Percentiles rank a stretch among this genome's conserved stretches.
Evolutionary conservation across 75 land plant genomes (phyloP).

Genomic region (Adiantum capillusveneris): DNA sequence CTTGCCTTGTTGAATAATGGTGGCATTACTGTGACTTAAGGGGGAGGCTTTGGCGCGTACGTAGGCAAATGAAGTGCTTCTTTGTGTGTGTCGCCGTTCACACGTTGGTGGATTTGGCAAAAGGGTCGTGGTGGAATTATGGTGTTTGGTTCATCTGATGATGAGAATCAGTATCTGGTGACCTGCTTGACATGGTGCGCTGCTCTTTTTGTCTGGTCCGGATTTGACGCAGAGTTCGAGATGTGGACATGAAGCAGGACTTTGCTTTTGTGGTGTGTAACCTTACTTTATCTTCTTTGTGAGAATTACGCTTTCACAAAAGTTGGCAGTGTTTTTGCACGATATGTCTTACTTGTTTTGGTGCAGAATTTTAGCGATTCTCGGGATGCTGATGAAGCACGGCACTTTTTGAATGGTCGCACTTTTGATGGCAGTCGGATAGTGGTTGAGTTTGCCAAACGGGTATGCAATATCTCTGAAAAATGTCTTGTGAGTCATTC

Average conservation of each 20-base stretch:
- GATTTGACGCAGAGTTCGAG: slow-evolving; percentile 98
- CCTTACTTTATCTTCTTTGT: slow-evolving; percentile 2
- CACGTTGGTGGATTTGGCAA: slow-evolving; percentile 32
- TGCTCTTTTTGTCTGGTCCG: slow-evolving; percentile 80
- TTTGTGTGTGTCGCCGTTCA: slow-evolving; percentile 59
- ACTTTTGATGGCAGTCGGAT: slow-evolving; percentile 86
- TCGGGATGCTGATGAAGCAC: slow-evolving; percentile 98
- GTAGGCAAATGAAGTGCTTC: slow-evolving; percentile 38
- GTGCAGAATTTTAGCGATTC: slow-evolving; percentile 86
- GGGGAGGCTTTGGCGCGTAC: slow-evolving; percentile 68
- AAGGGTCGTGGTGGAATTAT: slow-evolving; percentile 55
- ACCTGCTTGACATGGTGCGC: slow-evolving; percentile 76
- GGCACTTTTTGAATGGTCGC: slow-evolving; percentile 70
- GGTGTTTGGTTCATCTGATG: slow-evolving; percentile 86
- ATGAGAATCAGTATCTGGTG: slow-evolving; percentile 60
- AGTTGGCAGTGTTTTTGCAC: background rate
- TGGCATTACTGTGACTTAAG: slow-evolving; percentile 54
- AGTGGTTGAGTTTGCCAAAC: slow-evolving; percentile 84
- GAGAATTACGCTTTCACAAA: no score
- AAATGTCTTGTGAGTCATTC: no score
- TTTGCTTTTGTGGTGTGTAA: slow-evolving; percentile 89
- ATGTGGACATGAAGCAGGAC: slow-evolving; percentile 99
- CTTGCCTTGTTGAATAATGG: slow-evolving; percentile 67
- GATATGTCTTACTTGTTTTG: background rate
- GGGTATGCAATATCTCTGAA: slow-evolving; percentile 55